These are phyloP conservation scores for Physaria fendleri DNA, from an alignment of 345 rosid genomes.

Conservation along the genomic window DNA sequence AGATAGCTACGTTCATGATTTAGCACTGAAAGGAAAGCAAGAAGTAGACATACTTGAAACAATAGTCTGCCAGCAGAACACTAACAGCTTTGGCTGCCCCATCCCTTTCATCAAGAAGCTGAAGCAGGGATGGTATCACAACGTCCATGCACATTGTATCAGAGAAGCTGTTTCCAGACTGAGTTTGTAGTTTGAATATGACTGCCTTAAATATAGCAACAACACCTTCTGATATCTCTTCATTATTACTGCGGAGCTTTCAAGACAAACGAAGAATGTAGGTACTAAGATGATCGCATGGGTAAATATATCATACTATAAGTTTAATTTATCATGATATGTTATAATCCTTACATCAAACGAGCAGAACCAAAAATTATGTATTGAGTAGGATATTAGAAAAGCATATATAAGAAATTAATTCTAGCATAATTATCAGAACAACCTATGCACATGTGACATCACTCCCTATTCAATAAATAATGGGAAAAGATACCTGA, in stretches of 20 bases:
- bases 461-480: conserved; percentile 1
- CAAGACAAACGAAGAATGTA: conserved; percentile 20
- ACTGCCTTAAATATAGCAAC: conserved; percentile 56
- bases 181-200: conserved; percentile 47
- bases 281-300: conserved; percentile 4
- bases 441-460: not conserved
- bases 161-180: conserved; percentile 36
- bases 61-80: conserved; percentile 69
- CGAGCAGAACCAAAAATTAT: not conserved
- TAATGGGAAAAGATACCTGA: conserved; percentile 41
- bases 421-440: not conserved
- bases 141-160: conserved; percentile 48
- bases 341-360: conserved; percentile 2
- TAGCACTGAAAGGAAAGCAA: not conserved
- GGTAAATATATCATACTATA: not conserved
- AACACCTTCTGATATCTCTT: conserved; percentile 58
- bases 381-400: not conserved
- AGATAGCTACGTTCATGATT: not conserved
- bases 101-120: conserved; percentile 85
- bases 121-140: conserved; percentile 52
- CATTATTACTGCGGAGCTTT: conserved; percentile 70
- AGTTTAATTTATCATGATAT: not conserved
- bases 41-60: conserved; percentile 48
- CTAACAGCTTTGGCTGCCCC: conserved; percentile 68
- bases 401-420: not conserved